These are phyloP conservation scores for Neoscytalidium dimidiatum DNA, from an alignment of 2,329 filamentous ascomycete species.

Conservation along the genomic window DNA sequence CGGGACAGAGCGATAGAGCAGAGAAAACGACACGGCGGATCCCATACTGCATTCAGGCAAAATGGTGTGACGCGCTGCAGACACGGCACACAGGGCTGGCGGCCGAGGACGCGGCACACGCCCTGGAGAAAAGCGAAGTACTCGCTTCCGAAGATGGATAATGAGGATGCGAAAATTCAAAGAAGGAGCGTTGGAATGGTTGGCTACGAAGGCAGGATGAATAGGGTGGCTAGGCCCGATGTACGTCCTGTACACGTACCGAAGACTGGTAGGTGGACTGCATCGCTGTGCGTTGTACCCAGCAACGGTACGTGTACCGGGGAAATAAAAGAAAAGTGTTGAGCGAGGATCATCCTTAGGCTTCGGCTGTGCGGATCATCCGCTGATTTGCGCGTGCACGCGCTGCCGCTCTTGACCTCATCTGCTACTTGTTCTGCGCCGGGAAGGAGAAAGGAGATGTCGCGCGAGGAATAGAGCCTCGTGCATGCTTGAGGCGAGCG, in stretches of 20 bases:
- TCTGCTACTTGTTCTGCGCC: background rate
- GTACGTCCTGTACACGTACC: conserved; percentile 5
- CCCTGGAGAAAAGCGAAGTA: background rate
- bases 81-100: conserved; percentile 3
- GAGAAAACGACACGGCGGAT: background rate
- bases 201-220: background rate
- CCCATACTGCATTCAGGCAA: background rate
- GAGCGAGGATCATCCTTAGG: conserved; percentile 13
- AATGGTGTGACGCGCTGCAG: background rate
- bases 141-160: background rate
- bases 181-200: background rate
- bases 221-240: background rate
- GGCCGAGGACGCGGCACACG: background rate
- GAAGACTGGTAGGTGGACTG: background rate
- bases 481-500: background rate
- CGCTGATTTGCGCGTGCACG: conserved; percentile 9
- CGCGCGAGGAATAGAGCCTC: background rate
- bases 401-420: background rate
- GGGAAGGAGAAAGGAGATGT: background rate
- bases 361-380: conserved; percentile 11
- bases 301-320: background rate
- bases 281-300: background rate
- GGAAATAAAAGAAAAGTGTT: conserved; percentile 3
- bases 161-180: background rate
- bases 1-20: background rate